Evolutionary conservation across 2,329 filamentous ascomycete species (phyloP).

Genomic region (Neobulgaria alba): DNA sequence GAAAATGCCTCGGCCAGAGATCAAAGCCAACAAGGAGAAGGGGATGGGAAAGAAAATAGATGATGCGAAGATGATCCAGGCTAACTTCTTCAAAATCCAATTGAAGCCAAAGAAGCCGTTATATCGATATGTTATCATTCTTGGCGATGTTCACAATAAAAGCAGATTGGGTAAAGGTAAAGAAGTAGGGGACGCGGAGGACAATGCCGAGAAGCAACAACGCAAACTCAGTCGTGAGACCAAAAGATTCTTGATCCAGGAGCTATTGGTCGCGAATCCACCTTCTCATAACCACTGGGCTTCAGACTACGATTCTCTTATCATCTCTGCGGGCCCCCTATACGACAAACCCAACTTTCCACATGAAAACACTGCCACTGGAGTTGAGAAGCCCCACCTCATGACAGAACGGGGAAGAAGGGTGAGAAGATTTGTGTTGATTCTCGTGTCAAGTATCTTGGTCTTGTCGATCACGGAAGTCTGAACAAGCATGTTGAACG

Average conservation of each 20-base stretch:
- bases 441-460: neutral
- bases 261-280: conserved; percentile 3
- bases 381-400: neutral
- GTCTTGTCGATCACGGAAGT: neutral
- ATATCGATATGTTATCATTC: too few relatives aligned
- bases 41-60: too few relatives aligned
- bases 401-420: too few relatives aligned
- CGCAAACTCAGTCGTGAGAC: neutral
- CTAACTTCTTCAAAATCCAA: conserved; percentile 23
- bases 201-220: neutral
- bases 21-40: too few relatives aligned
- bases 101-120: neutral
- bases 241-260: neutral
- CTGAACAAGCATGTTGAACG: neutral
- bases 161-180: neutral
- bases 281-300: neutral
- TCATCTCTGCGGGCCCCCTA: too few relatives aligned
- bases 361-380: neutral
- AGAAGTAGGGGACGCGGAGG: neutral
- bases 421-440: too few relatives aligned
- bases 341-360: too few relatives aligned
- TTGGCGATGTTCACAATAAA: neutral
- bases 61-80: too few relatives aligned
- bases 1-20: too few relatives aligned
- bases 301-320: too few relatives aligned